Evolutionary conservation across 2,329 filamentous ascomycete genomes (phyloP).

Genomic region (Phyllosticta ampelicida): DNA sequence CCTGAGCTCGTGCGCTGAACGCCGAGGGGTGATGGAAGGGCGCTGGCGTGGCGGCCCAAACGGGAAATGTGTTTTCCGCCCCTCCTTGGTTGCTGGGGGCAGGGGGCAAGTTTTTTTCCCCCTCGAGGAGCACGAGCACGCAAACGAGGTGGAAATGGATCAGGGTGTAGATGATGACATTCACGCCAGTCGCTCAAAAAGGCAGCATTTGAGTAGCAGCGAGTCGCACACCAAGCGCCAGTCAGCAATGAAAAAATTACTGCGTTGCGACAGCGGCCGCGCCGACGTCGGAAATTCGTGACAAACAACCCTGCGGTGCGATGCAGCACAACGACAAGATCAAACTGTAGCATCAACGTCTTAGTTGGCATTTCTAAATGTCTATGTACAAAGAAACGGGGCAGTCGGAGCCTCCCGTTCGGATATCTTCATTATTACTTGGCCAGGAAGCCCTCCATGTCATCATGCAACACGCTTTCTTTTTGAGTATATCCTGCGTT

Average conservation of each 20-base stretch:
- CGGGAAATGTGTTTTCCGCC: background rate
- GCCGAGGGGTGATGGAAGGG: background rate
- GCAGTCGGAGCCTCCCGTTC: background rate
- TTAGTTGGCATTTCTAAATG: background rate
- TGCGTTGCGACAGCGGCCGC: background rate
- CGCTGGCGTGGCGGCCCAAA: background rate
- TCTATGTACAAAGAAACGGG: background rate
- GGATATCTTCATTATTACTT: background rate
- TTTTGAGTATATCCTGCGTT: background rate
- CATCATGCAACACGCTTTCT: background rate
- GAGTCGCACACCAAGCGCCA: background rate
- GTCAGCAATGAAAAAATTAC: background rate
- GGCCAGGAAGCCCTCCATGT: background rate
- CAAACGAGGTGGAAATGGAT: no score
- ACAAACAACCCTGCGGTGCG: background rate
- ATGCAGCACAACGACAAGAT: background rate
- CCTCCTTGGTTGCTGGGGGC: background rate
- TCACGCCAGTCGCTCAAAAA: background rate
- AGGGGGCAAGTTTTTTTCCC: no score
- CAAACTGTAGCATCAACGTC: background rate
- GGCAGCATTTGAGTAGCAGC: background rate
- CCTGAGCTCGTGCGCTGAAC: background rate
- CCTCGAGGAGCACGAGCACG: no score
- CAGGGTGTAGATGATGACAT: background rate
- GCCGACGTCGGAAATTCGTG: background rate